Conservation (phyloP, 805 yeast genomes). For the Gaillardinia entomophila region DNA sequence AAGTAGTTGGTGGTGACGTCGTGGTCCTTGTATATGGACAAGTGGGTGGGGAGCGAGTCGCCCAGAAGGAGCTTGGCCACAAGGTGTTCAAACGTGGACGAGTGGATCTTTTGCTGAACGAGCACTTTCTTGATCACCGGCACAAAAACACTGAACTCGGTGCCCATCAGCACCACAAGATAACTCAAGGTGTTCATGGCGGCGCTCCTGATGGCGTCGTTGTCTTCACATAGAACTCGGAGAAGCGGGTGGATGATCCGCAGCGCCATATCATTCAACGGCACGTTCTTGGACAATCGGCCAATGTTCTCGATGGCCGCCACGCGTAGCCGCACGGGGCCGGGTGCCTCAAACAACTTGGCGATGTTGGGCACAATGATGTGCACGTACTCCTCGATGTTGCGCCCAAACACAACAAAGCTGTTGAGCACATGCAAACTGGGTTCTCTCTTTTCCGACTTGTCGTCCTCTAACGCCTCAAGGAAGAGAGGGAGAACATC, state of each 20-base stretch:
- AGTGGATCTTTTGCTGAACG: conserved; percentile 57
- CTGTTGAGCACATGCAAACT: conserved; percentile 74
- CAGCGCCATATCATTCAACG: conserved; percentile 82
- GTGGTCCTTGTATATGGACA: conserved; percentile 62
- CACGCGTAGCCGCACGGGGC: conserved; percentile 55
- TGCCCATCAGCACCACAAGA: conserved; percentile 72
- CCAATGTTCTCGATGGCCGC: conserved; percentile 83
- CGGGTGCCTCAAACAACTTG: conserved; percentile 68
- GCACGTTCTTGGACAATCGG: conserved; percentile 65
- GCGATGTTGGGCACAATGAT: conserved; percentile 84
- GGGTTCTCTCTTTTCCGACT: conserved; percentile 52
- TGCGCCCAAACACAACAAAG: conserved; percentile 79
- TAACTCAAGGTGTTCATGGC: conserved; percentile 78
- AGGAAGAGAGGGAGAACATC: conserved; percentile 70
- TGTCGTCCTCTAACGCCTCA: conserved; percentile 70
- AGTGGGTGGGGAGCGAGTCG: conserved; percentile 78
- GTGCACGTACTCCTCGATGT: conserved; percentile 84
- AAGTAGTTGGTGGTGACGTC: conserved; percentile 31
- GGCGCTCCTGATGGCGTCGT: conserved; percentile 57
- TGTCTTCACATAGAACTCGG: conserved; percentile 50
- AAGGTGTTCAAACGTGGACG: conserved; percentile 72
- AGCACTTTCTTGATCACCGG: conserved; percentile 72
- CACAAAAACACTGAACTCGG: conserved; percentile 78
- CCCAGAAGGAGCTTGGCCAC: conserved; percentile 73
- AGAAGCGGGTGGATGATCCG: conserved; percentile 83